Base-by-base conservation (phyloP, 345 rosid species). In the Eucalyptus tenuipes region DNA sequence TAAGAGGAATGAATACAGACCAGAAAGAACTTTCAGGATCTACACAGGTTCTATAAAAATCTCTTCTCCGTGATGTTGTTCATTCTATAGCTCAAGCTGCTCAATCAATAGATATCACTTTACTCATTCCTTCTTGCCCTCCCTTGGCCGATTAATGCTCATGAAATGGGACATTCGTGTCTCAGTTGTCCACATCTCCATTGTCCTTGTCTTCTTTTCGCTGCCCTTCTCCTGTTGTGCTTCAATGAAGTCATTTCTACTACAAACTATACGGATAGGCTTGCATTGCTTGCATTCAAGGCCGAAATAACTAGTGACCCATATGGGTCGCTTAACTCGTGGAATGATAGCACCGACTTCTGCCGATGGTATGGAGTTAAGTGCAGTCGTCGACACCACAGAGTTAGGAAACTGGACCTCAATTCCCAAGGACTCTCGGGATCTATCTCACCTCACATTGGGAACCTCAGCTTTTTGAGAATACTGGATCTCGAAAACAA, bases 281-380 rank as follows among this genome's bases (percentile, higher is more conserved):
- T 64, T n/a, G 88, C 88, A 33, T 61, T 87, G 88, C 50, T 87
- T 61, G 55, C 44, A 14, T 24, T 64, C 82, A 87, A 57, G 80
- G 31, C 80, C 2, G 2, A 44, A 64, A 37, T 55, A n/a, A 33
- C 75, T 42, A 24, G 42, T 6, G 88, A 87, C 31, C 84, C 85
- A n/a, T 44, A 2, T 1, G n/a, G 88, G 31, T 15, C 1, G 2
- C 37, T 87, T 50, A 25, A 17, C 50, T 66, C 85, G 0, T 87
- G 88, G 88, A 87, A 87, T 4, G 52, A 48, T 3, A 57, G 16
- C 59, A 68, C 3, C 2, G 17, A 87, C 25, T 64, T 87, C 52
- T 87, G 59, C 12, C 59, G 2, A 37, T 87, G 88, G 85, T 2
- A 27, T 18, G 85, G 88, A 1, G 44, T 87, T 48, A 66, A 1